Base-by-base conservation (phyloP, 2,329 filamentous ascomycete species). In the Trichoderma koningiopsis region DNA sequence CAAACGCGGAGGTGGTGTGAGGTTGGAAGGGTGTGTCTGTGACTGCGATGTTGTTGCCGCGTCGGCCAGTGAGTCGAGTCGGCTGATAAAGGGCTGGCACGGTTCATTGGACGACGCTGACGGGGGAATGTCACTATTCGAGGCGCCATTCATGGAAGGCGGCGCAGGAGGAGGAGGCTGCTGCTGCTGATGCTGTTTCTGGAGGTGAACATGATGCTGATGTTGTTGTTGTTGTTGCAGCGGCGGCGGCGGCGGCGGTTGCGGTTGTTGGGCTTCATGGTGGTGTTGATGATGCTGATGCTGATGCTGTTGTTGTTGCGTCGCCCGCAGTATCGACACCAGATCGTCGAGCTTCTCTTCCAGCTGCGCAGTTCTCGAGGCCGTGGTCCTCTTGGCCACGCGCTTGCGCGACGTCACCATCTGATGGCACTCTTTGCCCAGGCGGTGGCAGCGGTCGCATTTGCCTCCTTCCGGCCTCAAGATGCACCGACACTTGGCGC, bases 311-410 rank as follows among this genome's bases (percentile, higher is more conserved):
- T 68, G 59, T 66, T 69, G 70, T 56, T 79, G 75, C 58, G 78
- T 75, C 37, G 75, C 77, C 65, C 78, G 78, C 11, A 85, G 73
- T n/a, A 85, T 80, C 3, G 81, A 80, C 22, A 85, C 82, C 3
- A 86, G 76, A 68, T 84, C 81, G 57, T 85, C 82, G 8, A 86
- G 77, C 76, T 84, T 85, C 72, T 84, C 82, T 75, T 86, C 84
- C 7, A 86, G 77, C 70, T 83, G 81, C 8, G 82, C 81, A 5
- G 82, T 81, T 24, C 81, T 79, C 33, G 78, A 80, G 11, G 77
- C 72, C 43, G 77, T 69, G 64, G 77, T 73, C 71, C 77, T 75
- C 72, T 79, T 78, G 70, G 76, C 62, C 68, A 78, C 75, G 11
- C 81, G 79, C 70, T 79, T 81, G 43, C 81, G 76, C 53, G 80